phyloP scores from a whole-genome alignment of 2,329 filamentous ascomycete species.

The Alternaria ventricosa region DNA sequence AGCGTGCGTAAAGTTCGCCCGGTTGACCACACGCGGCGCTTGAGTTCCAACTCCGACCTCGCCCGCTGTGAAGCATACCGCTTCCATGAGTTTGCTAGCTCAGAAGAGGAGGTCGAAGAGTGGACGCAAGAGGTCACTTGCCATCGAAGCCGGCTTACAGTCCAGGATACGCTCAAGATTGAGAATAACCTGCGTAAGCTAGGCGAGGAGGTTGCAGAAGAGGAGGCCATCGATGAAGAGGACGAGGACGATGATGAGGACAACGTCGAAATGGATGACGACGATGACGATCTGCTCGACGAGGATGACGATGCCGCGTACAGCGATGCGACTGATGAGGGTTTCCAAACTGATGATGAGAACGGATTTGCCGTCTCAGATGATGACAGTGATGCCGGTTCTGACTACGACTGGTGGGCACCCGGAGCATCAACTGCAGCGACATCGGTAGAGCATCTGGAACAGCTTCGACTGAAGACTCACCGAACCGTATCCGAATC shows the following conservation, averaged over 20 bases:
- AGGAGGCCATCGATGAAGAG: constrained; percentile 74
- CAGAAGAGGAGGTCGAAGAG: constrained; percentile 83
- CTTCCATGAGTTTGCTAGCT: constrained; percentile 93
- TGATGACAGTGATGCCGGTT: constrained; percentile 68
- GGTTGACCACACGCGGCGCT: constrained; percentile 41
- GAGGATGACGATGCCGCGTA: constrained; percentile 52
- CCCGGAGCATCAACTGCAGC: constrained; percentile 59
- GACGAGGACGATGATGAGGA: constrained; percentile 55
- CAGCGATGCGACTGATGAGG: constrained; percentile 61
- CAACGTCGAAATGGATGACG: constrained; percentile 48
- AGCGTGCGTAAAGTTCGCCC: constrained; percentile 49
- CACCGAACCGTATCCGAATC: constrained; percentile 60
- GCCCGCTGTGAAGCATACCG: constrained; percentile 62
- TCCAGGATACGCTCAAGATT: constrained; percentile 87
- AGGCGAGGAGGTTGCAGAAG: constrained; percentile 81
- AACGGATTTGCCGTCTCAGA: constrained; percentile 74
- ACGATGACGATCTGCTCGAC: constrained; percentile 54
- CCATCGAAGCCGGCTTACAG: constrained; percentile 75
- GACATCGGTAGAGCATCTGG: constrained; percentile 57
- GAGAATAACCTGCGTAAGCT: constrained; percentile 87
- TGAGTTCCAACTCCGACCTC: constrained; percentile 49
- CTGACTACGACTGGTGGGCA: constrained; percentile 71
- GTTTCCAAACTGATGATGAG: constrained; percentile 83
- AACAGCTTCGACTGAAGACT: constrained; percentile 56
- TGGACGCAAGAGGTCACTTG: constrained; percentile 80